Conservation (phyloP, 1,139 yeast genomes). For the Taphrina pruni region DNA sequence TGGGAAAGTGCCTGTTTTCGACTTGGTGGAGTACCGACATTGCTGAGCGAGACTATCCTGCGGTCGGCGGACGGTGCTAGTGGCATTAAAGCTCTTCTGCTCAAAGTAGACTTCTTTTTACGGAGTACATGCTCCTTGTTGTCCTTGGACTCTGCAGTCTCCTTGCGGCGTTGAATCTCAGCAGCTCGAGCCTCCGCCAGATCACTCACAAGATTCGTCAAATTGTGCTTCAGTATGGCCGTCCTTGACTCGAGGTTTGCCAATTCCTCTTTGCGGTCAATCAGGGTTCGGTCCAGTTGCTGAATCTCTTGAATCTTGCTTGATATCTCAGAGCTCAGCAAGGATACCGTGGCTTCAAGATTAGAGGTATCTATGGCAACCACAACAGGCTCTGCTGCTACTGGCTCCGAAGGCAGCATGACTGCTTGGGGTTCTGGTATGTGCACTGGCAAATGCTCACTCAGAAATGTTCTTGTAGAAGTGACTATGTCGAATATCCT, state of each 20-base stretch:
- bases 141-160: background rate
- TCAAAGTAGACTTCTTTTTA: constrained; percentile 13
- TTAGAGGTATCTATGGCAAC: constrained; percentile 15
- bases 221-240: background rate
- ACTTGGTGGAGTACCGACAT: constrained; percentile 20
- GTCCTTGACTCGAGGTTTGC: constrained; percentile 15
- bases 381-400: background rate
- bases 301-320: constrained; percentile 15
- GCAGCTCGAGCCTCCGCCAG: constrained; percentile 15
- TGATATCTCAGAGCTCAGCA: background rate
- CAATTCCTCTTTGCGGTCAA: constrained; percentile 18
- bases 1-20: background rate
- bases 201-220: background rate
- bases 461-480: background rate
- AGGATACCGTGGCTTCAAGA: constrained; percentile 5
- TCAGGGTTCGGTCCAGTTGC: background rate
- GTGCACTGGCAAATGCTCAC: constrained; percentile 12
- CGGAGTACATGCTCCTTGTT: constrained; percentile 5
- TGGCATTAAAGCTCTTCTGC: constrained; percentile 23
- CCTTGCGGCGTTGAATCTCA: constrained; percentile 3
- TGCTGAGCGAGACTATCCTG: constrained; percentile 36
- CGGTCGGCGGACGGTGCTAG: constrained; percentile 25
- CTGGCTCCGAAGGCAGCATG: background rate
- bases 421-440: constrained; percentile 18
- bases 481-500: background rate